Base-by-base conservation (phyloP, 495 filamentous ascomycete species). In the Hyphodiscus hymeniophilus region DNA sequence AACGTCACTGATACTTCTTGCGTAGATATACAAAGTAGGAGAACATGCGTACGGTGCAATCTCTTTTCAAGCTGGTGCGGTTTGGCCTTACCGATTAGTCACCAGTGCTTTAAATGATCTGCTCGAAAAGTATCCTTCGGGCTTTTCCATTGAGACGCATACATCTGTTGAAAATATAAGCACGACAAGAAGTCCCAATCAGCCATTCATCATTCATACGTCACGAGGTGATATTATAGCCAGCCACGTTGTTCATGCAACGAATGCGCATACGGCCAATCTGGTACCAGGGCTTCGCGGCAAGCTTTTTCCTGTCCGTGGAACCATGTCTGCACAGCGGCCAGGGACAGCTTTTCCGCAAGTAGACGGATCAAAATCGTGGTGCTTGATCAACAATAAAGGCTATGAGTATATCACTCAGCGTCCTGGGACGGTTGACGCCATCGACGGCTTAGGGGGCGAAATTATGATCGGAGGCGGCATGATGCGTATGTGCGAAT, bases 191-290 rank as follows among this genome's bases (percentile, higher is more conserved):
- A 7, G 12, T 12, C 1, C 4, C 4, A 22, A 4, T 28, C 38
- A 28, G 22, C 26, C 39, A 21, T 43, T 7, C 13, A 5, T 7
- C 6, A 22, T 45, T 11, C 36, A 52, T 44, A 73, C 70, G 0
- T 33, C 59, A 0, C 61, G 62, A 6, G 68, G 69, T 10, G 33
- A 30, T 6, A 67, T 73, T 38, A 45, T 42, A 8, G 62, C 71
- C 13, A 54, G 49, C 11, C 62, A 73, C 40, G 47, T 76, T 18
- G 48, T 78, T 8, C 71, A 76, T 54, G 67, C 70, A 18, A 75
- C 72, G 26, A 73, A 76, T 41, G 73, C 60, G 32, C 65, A 64
- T 51, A 59, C 70, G 6, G 50, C 66, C 1, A 63, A 71, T 38
- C 63, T 74, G 10, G 55, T 75, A 17, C 68, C 72, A 0, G 66